These are phyloP conservation scores for Thelonectria blattea DNA, from an alignment of 2,329 filamentous ascomycete species.

Conservation along the genomic window DNA sequence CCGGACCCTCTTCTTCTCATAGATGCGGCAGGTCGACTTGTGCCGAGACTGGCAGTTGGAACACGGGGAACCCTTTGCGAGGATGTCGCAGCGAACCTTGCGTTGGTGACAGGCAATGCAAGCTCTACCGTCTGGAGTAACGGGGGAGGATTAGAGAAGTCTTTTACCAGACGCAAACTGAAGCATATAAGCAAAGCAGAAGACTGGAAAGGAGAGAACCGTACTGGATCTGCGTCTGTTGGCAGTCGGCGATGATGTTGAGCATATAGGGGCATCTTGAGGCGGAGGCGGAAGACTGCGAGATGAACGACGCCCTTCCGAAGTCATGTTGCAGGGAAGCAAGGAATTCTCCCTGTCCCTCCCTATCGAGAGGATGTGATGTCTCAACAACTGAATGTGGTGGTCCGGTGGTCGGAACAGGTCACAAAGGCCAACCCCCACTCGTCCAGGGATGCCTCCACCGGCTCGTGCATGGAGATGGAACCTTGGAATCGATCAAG, in stretches of 20 bases:
- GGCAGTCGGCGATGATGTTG: not conserved
- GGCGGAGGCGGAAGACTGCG: not conserved
- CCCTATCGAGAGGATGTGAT: too few species aligned
- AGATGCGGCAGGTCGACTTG: conserved; percentile 51
- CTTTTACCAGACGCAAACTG: not conserved
- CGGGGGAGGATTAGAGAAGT: not conserved
- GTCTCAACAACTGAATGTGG: too few species aligned
- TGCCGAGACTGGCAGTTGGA: conserved; percentile 53
- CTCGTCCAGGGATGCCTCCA: not conserved
- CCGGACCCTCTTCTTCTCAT: conserved; percentile 54
- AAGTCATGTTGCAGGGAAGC: not conserved
- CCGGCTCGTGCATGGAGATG: not conserved
- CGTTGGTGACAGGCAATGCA: conserved; percentile 57
- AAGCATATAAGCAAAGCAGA: not conserved
- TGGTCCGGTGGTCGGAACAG: too few species aligned
- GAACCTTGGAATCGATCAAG: conserved; percentile 1
- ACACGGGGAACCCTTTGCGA: conserved; percentile 53
- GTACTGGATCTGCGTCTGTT: conserved; percentile 19
- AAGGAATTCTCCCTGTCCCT: not conserved
- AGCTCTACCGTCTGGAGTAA: conserved; percentile 45
- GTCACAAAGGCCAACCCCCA: too few species aligned
- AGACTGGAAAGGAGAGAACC: not conserved
- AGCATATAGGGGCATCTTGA: not conserved
- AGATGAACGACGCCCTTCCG: conserved; percentile 7
- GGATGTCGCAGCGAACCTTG: conserved; percentile 58